A percentile compares a stretch with the other conserved stretches of the same genome.
Evolutionary conservation across 768 basidiomycete species (phyloP).

Genomic region (Cytidiella melzeri): DNA sequence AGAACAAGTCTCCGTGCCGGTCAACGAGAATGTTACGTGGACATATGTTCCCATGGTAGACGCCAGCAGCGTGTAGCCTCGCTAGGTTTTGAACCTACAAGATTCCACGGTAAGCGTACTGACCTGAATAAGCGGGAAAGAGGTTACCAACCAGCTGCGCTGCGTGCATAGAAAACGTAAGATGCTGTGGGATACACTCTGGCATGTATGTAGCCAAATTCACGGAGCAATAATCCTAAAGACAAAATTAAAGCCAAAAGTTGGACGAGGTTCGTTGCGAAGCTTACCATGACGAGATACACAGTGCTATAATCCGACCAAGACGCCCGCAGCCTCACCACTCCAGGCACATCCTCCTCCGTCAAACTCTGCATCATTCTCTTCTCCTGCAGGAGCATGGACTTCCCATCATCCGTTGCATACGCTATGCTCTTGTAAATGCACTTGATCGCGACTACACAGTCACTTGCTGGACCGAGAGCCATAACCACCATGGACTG

Average conservation of each 20-base stretch:
- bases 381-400: constrained; percentile 5
- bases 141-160: constrained; percentile 12
- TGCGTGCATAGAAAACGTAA: constrained; percentile 6
- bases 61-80: constrained; percentile 18
- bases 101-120: neutral
- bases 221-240: constrained; percentile 2
- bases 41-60: constrained; percentile 47
- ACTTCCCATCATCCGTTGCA: too few species aligned
- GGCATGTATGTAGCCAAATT: neutral
- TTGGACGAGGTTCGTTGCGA: too few species aligned
- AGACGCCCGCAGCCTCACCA: constrained; percentile 8
- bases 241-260: neutral
- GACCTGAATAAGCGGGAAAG: neutral
- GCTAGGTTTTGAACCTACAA: constrained; percentile 23
- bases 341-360: neutral
- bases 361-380: neutral
- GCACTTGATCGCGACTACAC: too few species aligned
- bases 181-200: neutral
- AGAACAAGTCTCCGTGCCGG: constrained; percentile 25
- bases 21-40: constrained; percentile 44
- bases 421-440: too few species aligned
- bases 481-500: too few species aligned
- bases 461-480: too few species aligned
- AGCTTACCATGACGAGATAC: constrained; percentile 14
- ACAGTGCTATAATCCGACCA: constrained; percentile 8